phyloP scores from a whole-genome alignment of 306 rosid species.

The Astragalus membranaceus region DNA sequence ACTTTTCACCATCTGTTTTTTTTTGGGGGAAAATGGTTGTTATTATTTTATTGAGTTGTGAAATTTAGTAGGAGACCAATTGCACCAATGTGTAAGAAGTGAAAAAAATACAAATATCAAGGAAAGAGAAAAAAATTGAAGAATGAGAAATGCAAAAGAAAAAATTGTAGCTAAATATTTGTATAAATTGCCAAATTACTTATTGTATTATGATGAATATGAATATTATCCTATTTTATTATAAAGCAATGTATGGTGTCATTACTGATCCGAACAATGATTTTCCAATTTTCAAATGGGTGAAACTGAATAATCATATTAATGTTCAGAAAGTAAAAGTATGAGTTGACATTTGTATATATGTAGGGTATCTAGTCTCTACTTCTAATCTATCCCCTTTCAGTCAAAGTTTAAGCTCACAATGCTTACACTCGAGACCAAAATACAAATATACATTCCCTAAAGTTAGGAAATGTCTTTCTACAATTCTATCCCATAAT shows the following conservation, averaged over 20 bases:
- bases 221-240: background rate
- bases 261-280: background rate
- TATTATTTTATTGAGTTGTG: background rate
- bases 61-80: too few species aligned
- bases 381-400: background rate
- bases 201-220: background rate
- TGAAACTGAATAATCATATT: background rate
- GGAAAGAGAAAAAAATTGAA: background rate
- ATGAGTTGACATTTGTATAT: background rate
- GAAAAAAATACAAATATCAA: background rate
- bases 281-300: background rate
- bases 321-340: background rate
- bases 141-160: too few species aligned
- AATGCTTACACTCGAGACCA: background rate
- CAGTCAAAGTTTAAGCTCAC: background rate
- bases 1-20: background rate
- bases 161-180: background rate
- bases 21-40: background rate
- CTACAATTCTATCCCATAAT: background rate
- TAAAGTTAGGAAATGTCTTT: background rate
- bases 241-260: background rate
- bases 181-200: background rate
- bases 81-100: background rate
- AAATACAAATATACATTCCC: background rate
- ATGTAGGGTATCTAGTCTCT: background rate